Percentiles rank a stretch among this genome's conserved stretches.
These are phyloP conservation scores for Senna tora DNA, from an alignment of 306 rosid genomes.

Conservation along the genomic window DNA sequence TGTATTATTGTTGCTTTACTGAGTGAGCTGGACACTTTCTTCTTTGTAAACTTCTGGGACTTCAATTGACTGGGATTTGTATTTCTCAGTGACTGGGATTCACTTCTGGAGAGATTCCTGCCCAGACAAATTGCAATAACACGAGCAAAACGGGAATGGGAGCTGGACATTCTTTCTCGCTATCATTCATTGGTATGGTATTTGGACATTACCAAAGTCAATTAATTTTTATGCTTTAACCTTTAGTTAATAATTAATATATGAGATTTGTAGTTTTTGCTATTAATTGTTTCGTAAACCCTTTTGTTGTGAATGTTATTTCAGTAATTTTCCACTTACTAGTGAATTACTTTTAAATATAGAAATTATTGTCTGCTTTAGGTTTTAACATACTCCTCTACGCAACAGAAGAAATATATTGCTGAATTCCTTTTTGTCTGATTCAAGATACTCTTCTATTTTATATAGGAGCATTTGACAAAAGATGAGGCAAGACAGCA, in stretches of 20 bases:
- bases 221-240: constrained; percentile 21
- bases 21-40: constrained; percentile 40
- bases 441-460: constrained; percentile 3
- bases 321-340: constrained; percentile 19
- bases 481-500: constrained; percentile 97
- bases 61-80: constrained; percentile 21
- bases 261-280: not conserved
- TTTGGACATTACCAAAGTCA: not conserved
- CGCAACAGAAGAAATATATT: constrained; percentile 8
- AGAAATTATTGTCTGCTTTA: constrained; percentile 12
- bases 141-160: constrained; percentile 95
- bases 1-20: not conserved
- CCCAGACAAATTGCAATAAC: constrained; percentile 95
- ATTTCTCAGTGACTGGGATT: constrained; percentile 83
- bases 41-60: constrained; percentile 7
- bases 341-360: not conserved
- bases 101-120: constrained; percentile 80
- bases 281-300: constrained; percentile 3
- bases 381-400: not conserved
- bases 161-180: constrained; percentile 86
- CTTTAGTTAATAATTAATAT: constrained; percentile 13
- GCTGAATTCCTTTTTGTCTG: constrained; percentile 1
- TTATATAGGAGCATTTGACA: constrained; percentile 69
- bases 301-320: constrained; percentile 6
- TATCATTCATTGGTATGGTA: constrained; percentile 74